phyloP scores from a whole-genome alignment of 306 rosid genomes.

The Fragaria iinumae region DNA sequence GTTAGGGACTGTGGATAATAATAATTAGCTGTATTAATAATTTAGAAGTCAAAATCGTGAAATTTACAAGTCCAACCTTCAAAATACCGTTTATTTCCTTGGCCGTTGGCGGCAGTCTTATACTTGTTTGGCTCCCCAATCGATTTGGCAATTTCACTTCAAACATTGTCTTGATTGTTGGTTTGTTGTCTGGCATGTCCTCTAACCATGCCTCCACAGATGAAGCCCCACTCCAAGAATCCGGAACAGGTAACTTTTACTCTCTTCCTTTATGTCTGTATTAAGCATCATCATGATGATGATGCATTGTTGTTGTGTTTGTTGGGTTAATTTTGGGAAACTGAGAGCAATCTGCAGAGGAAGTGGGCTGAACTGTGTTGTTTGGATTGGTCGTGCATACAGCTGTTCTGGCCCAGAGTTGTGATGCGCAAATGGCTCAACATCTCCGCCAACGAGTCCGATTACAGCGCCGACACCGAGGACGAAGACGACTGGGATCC shows the following conservation, averaged over 20 bases:
- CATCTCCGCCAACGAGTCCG: conserved; percentile 52
- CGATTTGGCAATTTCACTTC: background rate
- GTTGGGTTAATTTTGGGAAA: conserved; percentile 37
- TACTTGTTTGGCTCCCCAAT: background rate
- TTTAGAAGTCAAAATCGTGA: background rate
- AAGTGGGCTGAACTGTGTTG: conserved; percentile 63
- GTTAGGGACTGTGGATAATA: background rate
- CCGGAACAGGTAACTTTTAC: conserved; percentile 11
- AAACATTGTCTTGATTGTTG: background rate
- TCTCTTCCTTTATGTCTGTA: conserved; percentile 5
- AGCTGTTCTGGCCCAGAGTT: conserved; percentile 75
- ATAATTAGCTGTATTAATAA: background rate
- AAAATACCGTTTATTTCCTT: background rate
- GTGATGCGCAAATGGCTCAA: conserved; percentile 83
- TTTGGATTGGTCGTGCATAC: conserved; percentile 52
- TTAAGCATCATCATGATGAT: too few species aligned
- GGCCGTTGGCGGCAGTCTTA: conserved; percentile 10
- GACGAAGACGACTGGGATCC: conserved; percentile 43
- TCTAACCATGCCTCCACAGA: conserved; percentile 2
- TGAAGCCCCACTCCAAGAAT: conserved; percentile 21
- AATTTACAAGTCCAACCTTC: conserved; percentile 8
- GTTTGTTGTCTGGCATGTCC: background rate
- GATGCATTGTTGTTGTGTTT: background rate
- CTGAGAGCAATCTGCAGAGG: conserved; percentile 66
- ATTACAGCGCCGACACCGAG: conserved; percentile 68